A percentile compares a stretch with the other conserved stretches of the same genome.
Conservation (phyloP, 1,139 yeast species). For the Debaryomyces sp. region DNA sequence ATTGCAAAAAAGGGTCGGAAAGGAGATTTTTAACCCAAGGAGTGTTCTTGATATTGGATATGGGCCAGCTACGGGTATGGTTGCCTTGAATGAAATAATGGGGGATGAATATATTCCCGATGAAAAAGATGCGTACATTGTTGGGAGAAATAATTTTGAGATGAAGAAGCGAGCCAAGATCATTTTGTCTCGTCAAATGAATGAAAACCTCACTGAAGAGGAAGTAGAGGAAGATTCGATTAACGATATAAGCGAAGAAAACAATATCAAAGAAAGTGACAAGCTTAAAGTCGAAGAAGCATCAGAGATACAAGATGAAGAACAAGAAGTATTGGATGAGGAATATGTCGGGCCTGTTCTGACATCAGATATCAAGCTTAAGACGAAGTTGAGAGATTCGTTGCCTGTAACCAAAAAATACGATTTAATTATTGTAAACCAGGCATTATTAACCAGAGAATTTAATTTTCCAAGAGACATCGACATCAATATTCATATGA, state of each 20-base stretch:
- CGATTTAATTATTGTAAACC: conserved; percentile 85
- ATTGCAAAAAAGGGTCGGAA: conserved; percentile 55
- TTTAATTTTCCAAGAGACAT: conserved; percentile 70
- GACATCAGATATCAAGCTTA: conserved; percentile 53
- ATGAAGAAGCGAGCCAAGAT: conserved; percentile 84
- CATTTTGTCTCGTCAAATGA: conserved; percentile 67
- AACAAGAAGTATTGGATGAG: conserved; percentile 23
- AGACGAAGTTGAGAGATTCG: conserved; percentile 54
- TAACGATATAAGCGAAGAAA: conserved; percentile 10
- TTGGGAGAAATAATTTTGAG: conserved; percentile 60
- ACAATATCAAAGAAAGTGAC: conserved; percentile 13
- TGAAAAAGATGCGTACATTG: conserved; percentile 69
- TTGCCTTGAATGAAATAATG: conserved; percentile 83
- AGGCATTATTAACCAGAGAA: conserved; percentile 67
- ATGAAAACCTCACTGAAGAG: conserved; percentile 43
- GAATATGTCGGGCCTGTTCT: conserved; percentile 60
- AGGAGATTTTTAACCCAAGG: conserved; percentile 58
- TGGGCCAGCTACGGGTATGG: conserved; percentile 93
- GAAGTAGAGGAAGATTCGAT: conserved; percentile 8
- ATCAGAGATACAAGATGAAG: conserved; percentile 15
- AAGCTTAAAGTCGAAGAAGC: conserved; percentile 16
- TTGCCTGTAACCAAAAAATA: conserved; percentile 55
- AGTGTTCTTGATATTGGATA: conserved; percentile 78
- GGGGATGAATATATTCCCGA: conserved; percentile 63
- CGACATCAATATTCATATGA: conserved; percentile 65